Evolutionary conservation across 257 asterid species (phyloP), one percentile per base, ranked within the genome.

Genomic region (Thymus mandschuricus): DNA sequence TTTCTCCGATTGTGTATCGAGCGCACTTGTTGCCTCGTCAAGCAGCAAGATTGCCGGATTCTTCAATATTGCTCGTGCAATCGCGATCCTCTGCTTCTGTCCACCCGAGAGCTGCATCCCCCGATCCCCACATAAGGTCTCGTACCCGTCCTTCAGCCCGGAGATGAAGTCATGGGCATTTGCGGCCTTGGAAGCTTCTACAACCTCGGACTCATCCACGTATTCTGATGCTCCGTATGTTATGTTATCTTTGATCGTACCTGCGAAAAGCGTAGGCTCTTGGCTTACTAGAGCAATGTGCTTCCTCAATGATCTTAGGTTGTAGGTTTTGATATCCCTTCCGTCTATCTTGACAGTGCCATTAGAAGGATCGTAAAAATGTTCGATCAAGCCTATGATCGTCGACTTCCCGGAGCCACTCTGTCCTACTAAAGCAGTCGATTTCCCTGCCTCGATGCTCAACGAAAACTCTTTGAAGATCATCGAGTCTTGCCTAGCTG

Each of bases 191-290:
- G 96, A 81, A 0, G 80, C 80, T 38, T 38, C 41, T 38, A 52
- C 97, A 95, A 49, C 93, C 95, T 80, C 91, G 95, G 15, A 94
- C 96, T 78, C 86, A 92, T 3, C 41, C 41, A 38, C 8, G 41
- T 76, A 91, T 92, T 83, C 86, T 64, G 95, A 81, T 21, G 99
- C 98, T 33, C 88, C 95, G n/a, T 93, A 87, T 84, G 88, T 94
- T 66, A 94, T 94, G 80, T 94, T 94, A 31, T 94, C 98, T 35
- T 86, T 93, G 69, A 94, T 92, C 9, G 98, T 88, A 71, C 98
- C 91, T 45, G 99, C 99, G 58, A 94, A 94, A 56, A 94, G 92
- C 2, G 99, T 95, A 0, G 99, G 99, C 73, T 94, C 99, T 89
- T 94, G 99, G 96, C 98, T 88, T 6, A 93, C 98, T 0, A 93